Conservation (phyloP, 352 stramenopile genomes). For the Phytophthora agathidicida region DNA sequence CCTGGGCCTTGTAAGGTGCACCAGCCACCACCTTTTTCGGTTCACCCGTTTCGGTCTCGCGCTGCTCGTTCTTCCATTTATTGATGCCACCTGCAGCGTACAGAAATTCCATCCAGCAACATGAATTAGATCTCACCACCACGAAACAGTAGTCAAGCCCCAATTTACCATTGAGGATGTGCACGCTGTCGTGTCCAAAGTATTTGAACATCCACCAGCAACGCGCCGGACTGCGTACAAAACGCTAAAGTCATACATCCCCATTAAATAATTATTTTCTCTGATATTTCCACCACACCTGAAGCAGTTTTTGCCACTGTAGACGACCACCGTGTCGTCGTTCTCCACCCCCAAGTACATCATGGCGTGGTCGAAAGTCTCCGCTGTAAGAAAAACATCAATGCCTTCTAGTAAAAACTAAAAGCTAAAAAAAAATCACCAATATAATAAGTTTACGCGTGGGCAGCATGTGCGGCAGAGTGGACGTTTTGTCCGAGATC, state of each 20-base stretch:
- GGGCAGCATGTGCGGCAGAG: conserved; percentile 89
- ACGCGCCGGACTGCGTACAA: conserved; percentile 54
- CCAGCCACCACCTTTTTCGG: conserved; percentile 30
- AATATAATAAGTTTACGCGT: too few relatives aligned
- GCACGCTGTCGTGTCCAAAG: conserved; percentile 88
- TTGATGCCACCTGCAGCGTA: conserved; percentile 51
- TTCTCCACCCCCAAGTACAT: conserved; percentile 70
- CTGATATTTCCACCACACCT: conserved; percentile 41
- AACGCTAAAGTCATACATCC: not conserved
- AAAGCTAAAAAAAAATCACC: not conserved
- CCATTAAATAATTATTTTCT: too few relatives aligned
- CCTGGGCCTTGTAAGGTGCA: conserved; percentile 50
- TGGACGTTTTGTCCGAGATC: conserved; percentile 69
- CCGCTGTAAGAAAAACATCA: too few relatives aligned
- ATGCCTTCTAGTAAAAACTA: too few relatives aligned
- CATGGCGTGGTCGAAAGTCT: conserved; percentile 75
- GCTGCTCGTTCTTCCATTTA: conserved; percentile 76
- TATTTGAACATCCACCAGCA: conserved; percentile 92
- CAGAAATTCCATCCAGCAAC: too few relatives aligned
- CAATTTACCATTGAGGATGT: conserved; percentile 84
- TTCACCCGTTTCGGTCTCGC: conserved; percentile 42
- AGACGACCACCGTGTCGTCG: conserved; percentile 78
- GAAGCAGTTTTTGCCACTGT: conserved; percentile 83
- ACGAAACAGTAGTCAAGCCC: not conserved
- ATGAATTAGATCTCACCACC: too few relatives aligned